phyloP scores from a whole-genome alignment of 371 early-diverging fungal genomes.

The Blastocladiella emersonii region DNA sequence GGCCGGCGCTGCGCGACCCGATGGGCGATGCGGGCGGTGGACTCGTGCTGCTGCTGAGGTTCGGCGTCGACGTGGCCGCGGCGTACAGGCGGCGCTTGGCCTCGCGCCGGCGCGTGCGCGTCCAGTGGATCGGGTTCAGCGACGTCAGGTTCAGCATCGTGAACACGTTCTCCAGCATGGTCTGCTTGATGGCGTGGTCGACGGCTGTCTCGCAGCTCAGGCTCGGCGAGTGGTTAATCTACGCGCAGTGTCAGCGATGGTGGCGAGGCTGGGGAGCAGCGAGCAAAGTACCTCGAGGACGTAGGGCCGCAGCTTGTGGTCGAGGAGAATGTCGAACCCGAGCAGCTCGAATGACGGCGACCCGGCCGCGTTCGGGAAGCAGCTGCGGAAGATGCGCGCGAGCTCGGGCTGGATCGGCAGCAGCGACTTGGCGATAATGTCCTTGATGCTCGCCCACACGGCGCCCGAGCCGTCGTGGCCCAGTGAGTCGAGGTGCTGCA shows the following conservation, averaged over 20 bases:
- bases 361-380: conserved; percentile 13
- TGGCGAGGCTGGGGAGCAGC: neutral
- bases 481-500: conserved; percentile 14
- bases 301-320: conserved; percentile 30
- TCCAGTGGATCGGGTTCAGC: neutral
- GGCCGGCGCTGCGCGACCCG: no score
- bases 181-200: conserved; percentile 27
- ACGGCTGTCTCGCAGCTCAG: conserved; percentile 32
- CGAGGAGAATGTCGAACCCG: conserved; percentile 37
- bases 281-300: conserved; percentile 31
- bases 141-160: conserved; percentile 20
- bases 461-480: conserved; percentile 11
- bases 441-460: conserved; percentile 26
- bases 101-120: neutral
- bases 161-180: conserved; percentile 26
- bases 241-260: neutral
- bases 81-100: neutral
- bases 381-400: conserved; percentile 16
- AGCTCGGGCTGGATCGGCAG: conserved; percentile 30
- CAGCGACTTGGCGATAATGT: conserved; percentile 31
- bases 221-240: conserved; percentile 31
- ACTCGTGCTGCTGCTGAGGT: neutral
- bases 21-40: neutral
- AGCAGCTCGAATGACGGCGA: conserved; percentile 33
- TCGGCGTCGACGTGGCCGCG: no score